Percentiles rank a stretch among this genome's conserved stretches.
Evolutionary conservation across 148 eudicot species (phyloP).

Genomic region (Camellia japonica): DNA sequence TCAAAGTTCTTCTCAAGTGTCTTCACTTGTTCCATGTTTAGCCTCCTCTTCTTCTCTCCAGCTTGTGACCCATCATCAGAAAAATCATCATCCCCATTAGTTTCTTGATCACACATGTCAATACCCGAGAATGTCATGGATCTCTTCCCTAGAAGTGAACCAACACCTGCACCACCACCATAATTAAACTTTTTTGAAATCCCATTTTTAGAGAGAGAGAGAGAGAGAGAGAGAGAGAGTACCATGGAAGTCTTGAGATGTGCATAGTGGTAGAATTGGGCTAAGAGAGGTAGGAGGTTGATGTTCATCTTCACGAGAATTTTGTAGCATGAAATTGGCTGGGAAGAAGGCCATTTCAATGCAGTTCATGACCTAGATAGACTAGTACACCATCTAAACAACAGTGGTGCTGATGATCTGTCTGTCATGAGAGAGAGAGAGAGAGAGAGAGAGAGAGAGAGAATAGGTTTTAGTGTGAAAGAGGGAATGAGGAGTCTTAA

Average conservation of each 20-base stretch:
- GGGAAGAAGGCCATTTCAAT: constrained; percentile 82
- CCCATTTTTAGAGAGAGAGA: neutral
- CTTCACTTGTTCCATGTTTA: constrained; percentile 89
- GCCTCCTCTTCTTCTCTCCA: constrained; percentile 85
- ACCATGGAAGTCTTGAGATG: constrained; percentile 83
- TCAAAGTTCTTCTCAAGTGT: constrained; percentile 93
- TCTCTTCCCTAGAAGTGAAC: constrained; percentile 74
- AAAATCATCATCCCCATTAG: constrained; percentile 62
- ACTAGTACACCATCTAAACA: constrained; percentile 16
- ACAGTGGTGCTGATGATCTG: constrained; percentile 16
- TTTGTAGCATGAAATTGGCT: constrained; percentile 81
- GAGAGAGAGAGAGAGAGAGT: constrained; percentile 8
- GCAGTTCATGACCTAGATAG: constrained; percentile 48
- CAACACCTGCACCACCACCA: constrained; percentile 37
- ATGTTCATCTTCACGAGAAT: constrained; percentile 49
- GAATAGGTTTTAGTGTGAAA: constrained; percentile 17
- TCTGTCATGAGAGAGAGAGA: constrained; percentile 16
- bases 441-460: constrained; percentile 17
- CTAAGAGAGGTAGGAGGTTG: constrained; percentile 52
- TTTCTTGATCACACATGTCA: constrained; percentile 40
- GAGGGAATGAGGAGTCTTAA: constrained; percentile 15
- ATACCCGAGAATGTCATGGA: constrained; percentile 80
- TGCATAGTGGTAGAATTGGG: constrained; percentile 56
- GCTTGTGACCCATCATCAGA: constrained; percentile 84
- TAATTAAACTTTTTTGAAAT: too few species aligned